Base-by-base conservation (phyloP, 495 filamentous ascomycete species). In the Thermochaetoides thermophila region DNA sequence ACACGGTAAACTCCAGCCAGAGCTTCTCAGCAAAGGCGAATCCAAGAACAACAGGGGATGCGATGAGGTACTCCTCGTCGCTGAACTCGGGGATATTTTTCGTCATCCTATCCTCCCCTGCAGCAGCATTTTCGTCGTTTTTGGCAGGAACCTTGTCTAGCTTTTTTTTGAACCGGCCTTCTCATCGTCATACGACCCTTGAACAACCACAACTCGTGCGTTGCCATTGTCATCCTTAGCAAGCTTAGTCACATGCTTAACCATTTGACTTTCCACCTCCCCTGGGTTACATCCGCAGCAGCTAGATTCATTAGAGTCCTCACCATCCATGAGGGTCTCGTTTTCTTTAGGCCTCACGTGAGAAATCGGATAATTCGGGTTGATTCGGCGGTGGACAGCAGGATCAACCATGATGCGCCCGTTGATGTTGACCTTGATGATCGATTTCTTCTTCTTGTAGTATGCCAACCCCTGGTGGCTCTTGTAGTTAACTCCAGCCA, bases 1-100 rank as follows among this genome's bases (percentile, higher is more conserved):
- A 83, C 29, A 95, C 74, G 14, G 74, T 77, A 45, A 93, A 91
- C 55, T 93, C 83, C 1, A 93, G 69, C 86, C 85, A 95, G 2
- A 84, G 59, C 60, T 92, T 93, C 53, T 92, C 83, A 15, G 67
- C 72, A 51, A 94, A 93, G 7, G 82, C 74, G 45, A 91, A 94
- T n/a, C 86, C 86, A n/a, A 89, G 66, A 0, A 89, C 80, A 4
- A 92, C 80, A 0, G 85, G 84, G n/a, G 76, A 84, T n/a, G 83
- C 75, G 24, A 89, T 80, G 10, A 92, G 67, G 16, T 89, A 76
- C 48, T 95, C 82, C 41, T 87, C 82, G 31, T 89, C 84, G 1
- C 67, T 81, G 53, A 91, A 89, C 17, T 71, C 68, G 11, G 60
- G 61, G 3, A 52, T 40, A 6, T 42, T 48, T 35, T 53, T 57